phyloP scores from a whole-genome alignment of 306 rosid genomes.

The Pueraria montana region DNA sequence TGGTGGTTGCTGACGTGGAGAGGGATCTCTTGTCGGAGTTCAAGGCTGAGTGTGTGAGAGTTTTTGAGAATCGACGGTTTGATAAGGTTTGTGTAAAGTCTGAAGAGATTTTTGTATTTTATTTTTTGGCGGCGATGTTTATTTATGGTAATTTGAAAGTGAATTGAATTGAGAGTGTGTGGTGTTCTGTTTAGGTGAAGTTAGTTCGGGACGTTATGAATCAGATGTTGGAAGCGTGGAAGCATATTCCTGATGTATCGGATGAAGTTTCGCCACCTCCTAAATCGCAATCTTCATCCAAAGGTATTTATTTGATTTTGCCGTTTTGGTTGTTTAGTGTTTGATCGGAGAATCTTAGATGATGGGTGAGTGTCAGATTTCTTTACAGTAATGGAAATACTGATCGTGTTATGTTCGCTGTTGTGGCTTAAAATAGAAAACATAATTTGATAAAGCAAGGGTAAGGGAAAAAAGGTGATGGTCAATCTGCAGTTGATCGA shows the following conservation, averaged over 20 bases:
- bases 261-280: slow-evolving; percentile 79
- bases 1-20: slow-evolving; percentile 71
- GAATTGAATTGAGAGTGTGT: slow-evolving; percentile 24
- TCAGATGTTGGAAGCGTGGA: slow-evolving; percentile 93
- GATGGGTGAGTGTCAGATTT: slow-evolving; percentile 21
- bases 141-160: slow-evolving; percentile 43
- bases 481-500: too few relatives aligned
- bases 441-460: too few relatives aligned
- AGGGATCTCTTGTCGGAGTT: slow-evolving; percentile 73
- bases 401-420: slow-evolving; percentile 22
- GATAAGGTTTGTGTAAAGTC: slow-evolving; percentile 68
- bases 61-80: slow-evolving; percentile 79
- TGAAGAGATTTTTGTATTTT: neutral
- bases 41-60: slow-evolving; percentile 71
- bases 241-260: slow-evolving; percentile 87
- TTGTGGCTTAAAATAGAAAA: neutral
- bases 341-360: slow-evolving; percentile 31
- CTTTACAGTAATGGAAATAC: slow-evolving; percentile 24
- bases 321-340: slow-evolving; percentile 9
- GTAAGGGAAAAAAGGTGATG: too few relatives aligned
- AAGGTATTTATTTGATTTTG: slow-evolving; percentile 57
- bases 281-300: slow-evolving; percentile 72
- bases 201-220: slow-evolving; percentile 88
- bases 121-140: neutral
- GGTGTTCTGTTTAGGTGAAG: slow-evolving; percentile 72